Evolutionary conservation across 768 basidiomycete species (phyloP), one percentile per base, ranked within the genome.

Genomic region (Dioszegia aurantiaca): DNA sequence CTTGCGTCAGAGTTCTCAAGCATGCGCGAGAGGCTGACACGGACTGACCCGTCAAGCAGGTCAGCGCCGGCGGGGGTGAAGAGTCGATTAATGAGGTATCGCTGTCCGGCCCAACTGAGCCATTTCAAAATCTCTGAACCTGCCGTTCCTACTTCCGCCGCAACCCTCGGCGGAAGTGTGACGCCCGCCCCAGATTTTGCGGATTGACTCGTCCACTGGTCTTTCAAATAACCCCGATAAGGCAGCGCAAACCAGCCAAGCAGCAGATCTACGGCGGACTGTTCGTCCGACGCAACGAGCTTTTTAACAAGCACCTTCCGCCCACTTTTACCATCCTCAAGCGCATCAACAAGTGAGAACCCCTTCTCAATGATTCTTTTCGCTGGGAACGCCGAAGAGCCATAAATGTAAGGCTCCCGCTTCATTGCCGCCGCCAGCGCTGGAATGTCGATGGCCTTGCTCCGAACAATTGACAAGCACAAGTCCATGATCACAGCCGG

Each of bases 241-340:
- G 54, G 30, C 6, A 55, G 41, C 2, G 27, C 43, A 23, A 55
- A 55, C 54, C 54, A 55, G n/a, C 41, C 54, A 2, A 55, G 54
- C 26, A 55, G 27, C 26, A 53, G 21, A 11, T 51, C 33, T 24
- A 40, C 31, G 5, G 24, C 27, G 17, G 26, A 26, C 8, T 17
- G 11, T 30, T 26, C 44, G 21, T 9, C 44, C 4, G 3, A 9
- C 44, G 14, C 27, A 24, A 21, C 19, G 10, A 11, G 19, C 41
- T 45, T 9, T 21, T 8, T 24, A 3, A 23, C 4, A 19, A 45
- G 12, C 26, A 24, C 36, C 17, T 17, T 17, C 36, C 36, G 36
- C 36, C 17, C 36, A 9, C 36, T 37, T 37, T 37, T 37, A 9
- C 36, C 36, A n/a, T n/a, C n/a, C 36, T 9, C 17, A 9, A 37